Conservation (phyloP, 192 early-diverging fungal species). For the Geranomyces variabilis region DNA sequence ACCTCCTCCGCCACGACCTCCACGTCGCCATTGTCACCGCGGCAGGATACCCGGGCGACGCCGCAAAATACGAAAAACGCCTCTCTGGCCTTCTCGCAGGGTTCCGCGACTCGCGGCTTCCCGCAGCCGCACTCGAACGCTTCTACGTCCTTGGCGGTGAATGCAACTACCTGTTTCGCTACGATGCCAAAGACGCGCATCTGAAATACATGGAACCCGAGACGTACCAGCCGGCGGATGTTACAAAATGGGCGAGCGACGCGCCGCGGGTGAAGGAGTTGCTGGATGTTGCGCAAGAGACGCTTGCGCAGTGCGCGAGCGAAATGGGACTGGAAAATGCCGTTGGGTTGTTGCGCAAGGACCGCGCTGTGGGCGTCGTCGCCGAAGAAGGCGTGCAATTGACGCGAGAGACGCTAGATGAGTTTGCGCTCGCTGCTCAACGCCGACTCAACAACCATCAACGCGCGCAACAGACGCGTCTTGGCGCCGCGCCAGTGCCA, state of each 20-base stretch:
- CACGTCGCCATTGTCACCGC: slow-evolving; percentile 89
- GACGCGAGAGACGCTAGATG: slow-evolving; percentile 84
- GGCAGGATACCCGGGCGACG: slow-evolving; percentile 80
- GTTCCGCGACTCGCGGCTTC: slow-evolving; percentile 55
- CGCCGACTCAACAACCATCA: slow-evolving; percentile 51
- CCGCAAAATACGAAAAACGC: slow-evolving; percentile 73
- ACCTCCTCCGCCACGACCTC: slow-evolving; percentile 65
- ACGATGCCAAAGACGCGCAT: slow-evolving; percentile 53
- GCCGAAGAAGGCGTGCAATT: slow-evolving; percentile 55
- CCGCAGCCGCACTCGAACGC: slow-evolving; percentile 48
- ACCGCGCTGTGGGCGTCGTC: slow-evolving; percentile 74
- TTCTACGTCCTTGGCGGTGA: slow-evolving; percentile 90
- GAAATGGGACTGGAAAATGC: slow-evolving; percentile 66
- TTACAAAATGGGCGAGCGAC: slow-evolving; percentile 32
- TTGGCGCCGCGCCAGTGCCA: slow-evolving; percentile 54
- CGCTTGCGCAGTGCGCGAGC: slow-evolving; percentile 60
- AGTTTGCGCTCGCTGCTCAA: slow-evolving; percentile 73
- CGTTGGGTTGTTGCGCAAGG: slow-evolving; percentile 73
- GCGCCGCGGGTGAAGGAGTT: slow-evolving; percentile 46
- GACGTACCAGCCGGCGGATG: slow-evolving; percentile 38
- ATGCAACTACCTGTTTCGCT: slow-evolving; percentile 89
- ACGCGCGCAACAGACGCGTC: slow-evolving; percentile 59
- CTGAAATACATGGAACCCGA: slow-evolving; percentile 69
- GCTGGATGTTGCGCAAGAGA: slow-evolving; percentile 76
- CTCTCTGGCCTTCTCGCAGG: slow-evolving; percentile 75